Conservation (phyloP, 495 filamentous ascomycete genomes). For the Penicillium coffeae region DNA sequence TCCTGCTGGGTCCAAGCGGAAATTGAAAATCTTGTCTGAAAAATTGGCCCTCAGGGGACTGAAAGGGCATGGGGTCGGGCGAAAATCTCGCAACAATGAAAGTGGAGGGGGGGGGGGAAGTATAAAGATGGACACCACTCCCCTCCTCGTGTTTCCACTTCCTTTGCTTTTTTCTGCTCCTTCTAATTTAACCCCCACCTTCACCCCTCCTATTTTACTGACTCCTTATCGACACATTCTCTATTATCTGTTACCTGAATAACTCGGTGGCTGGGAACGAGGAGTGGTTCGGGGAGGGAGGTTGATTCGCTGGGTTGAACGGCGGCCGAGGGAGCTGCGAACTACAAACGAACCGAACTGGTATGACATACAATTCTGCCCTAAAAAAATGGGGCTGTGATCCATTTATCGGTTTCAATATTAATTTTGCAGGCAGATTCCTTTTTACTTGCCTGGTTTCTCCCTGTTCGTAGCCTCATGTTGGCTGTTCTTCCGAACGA, state of each 20-base stretch:
- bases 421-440: slow-evolving; percentile 1
- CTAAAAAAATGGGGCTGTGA: neutral
- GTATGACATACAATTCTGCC: slow-evolving; percentile 14
- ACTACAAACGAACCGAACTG: slow-evolving; percentile 15
- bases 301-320: slow-evolving; percentile 17
- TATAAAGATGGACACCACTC: slow-evolving; percentile 19
- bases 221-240: slow-evolving; percentile 2
- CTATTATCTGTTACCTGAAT: slow-evolving; percentile 6
- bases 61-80: slow-evolving; percentile 3
- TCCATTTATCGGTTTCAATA: neutral
- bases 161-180: slow-evolving; percentile 6
- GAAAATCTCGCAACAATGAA: slow-evolving; percentile 2
- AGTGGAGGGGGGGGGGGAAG: slow-evolving; percentile 8
- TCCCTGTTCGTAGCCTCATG: neutral
- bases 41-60: slow-evolving; percentile 5
- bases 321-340: slow-evolving; percentile 6
- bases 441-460: neutral
- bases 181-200: slow-evolving; percentile 5
- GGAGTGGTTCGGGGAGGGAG: slow-evolving; percentile 13
- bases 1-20: slow-evolving; percentile 14
- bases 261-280: slow-evolving; percentile 40
- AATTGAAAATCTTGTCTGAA: slow-evolving; percentile 1
- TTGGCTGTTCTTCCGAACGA: too few relatives aligned
- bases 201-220: neutral
- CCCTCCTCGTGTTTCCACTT: slow-evolving; percentile 12